These are phyloP conservation scores for Truncatella angustata DNA, from an alignment of 2,329 filamentous ascomycete genomes.

Conservation along the genomic window DNA sequence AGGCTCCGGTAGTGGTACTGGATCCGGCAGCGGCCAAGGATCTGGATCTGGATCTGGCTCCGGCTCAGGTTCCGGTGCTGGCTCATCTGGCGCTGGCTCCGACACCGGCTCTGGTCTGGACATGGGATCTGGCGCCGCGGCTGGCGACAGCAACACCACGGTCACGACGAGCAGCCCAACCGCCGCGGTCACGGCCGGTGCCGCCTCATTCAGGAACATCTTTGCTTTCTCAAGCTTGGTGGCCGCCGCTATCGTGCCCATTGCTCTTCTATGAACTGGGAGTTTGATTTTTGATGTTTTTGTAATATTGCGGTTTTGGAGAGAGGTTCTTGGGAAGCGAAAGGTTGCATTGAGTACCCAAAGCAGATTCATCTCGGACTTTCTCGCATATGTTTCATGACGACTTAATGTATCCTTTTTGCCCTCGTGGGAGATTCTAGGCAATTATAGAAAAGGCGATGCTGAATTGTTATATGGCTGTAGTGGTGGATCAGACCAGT, in stretches of 20 bases:
- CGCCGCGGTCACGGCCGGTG: constrained; percentile 20
- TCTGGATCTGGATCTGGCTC: constrained; percentile 6
- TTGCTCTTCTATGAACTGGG: constrained; percentile 23
- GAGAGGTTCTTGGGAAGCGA: no score
- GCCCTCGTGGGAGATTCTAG: no score
- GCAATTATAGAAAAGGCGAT: no score
- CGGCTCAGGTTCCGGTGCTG: not conserved
- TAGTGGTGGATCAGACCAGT: no score
- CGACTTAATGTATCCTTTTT: no score
- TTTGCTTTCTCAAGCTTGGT: constrained; percentile 23
- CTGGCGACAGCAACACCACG: constrained; percentile 16
- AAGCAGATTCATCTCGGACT: no score
- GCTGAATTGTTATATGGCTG: no score
- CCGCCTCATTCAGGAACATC: constrained; percentile 25
- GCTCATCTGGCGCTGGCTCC: not conserved
- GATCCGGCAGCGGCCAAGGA: not conserved
- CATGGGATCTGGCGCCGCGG: not conserved
- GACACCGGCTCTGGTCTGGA: constrained; percentile 2
- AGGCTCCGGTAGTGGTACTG: not conserved
- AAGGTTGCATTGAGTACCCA: no score
- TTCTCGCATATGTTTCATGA: no score
- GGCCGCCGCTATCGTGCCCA: constrained; percentile 24
- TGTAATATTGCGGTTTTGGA: no score
- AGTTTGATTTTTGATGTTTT: no score
- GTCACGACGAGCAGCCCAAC: constrained; percentile 14